Evolutionary conservation across 176 grass and related monocot species (phyloP).

Genomic region (Musa itinerans): DNA sequence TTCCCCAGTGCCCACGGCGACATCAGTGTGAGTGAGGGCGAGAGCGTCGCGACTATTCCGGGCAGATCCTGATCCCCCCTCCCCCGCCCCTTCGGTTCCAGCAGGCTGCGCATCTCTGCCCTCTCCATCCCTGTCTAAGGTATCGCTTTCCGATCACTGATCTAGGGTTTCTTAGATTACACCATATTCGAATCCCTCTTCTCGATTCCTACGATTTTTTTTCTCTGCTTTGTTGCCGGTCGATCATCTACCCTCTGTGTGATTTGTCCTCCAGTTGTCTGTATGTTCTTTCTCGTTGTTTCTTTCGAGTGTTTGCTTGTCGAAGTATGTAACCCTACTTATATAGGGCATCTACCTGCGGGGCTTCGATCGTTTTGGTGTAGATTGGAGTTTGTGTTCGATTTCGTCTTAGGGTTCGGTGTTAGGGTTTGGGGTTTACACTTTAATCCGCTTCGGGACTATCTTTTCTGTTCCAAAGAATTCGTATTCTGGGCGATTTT

Average conservation of each 20-base stretch:
- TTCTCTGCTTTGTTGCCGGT: too few species aligned
- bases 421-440: slow-evolving; percentile 6
- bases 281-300: background rate
- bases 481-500: too few species aligned
- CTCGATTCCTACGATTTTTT: too few species aligned
- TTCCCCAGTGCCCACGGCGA: background rate
- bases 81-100: background rate
- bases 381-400: background rate
- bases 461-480: background rate
- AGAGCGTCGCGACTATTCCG: background rate
- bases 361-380: background rate
- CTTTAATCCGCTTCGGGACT: slow-evolving; percentile 2
- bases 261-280: too few species aligned
- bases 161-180: slow-evolving; percentile 2
- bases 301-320: background rate
- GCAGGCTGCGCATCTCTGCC: background rate
- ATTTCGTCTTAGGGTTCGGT: background rate
- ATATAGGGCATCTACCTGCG: too few species aligned
- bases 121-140: background rate
- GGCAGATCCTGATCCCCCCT: background rate
- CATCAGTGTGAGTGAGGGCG: background rate
- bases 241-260: too few species aligned
- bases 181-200: background rate
- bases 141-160: background rate
- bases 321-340: background rate